Evolutionary conservation across 495 filamentous ascomycete species (phyloP), one percentile per base, ranked within the genome.

Genomic region (Lophium mytilinum): DNA sequence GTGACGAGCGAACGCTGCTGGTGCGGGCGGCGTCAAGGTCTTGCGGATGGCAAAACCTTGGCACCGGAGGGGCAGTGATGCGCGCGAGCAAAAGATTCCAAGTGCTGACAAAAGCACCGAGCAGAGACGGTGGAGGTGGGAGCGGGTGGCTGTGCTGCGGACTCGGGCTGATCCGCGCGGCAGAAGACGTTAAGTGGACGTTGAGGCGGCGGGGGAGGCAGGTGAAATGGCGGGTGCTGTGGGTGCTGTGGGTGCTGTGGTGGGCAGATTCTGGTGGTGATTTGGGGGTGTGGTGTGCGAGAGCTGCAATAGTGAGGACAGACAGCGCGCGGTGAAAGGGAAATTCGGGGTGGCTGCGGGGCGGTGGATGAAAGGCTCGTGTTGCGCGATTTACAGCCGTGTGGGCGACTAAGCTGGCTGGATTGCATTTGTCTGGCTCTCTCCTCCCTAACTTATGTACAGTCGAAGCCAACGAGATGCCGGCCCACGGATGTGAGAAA

Each of bases 11-110:
- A 19, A 12, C 41, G 8, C 50, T 6, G 15, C 49, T 57, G 24
- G 14, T 49, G 37, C 50, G 35, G 37, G 58, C 53, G 52, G 37
- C 57, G 57, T 61, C 62, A 56, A 35, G 52, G 19, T 37, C 19
- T 52, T 40, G 49, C 36, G 7, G 21, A 52, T 37, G 49, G 49
- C 49, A 52, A 52, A 52, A 35, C 14, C 34, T 52, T 52, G 49
- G 49, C 21, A 50, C 9, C 47, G 47, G 19, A 50, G 15, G 33
- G 47, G 19, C 19, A 50, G 33, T 50, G 30, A 18, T 8, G 19
- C 0, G 33, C 17, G 9, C n/a, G 19, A n/a, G 14, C 30, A 15
- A 34, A n/a, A 37, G 36, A 17, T 37, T 15, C 19, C 15, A 40
- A 37, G 18, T 52, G 49, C 49, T 52, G 49, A 52, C 49, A 52